Base-by-base conservation (phyloP, 2,329 filamentous ascomycete genomes). In the Ophiocordyceps robertsii region DNA sequence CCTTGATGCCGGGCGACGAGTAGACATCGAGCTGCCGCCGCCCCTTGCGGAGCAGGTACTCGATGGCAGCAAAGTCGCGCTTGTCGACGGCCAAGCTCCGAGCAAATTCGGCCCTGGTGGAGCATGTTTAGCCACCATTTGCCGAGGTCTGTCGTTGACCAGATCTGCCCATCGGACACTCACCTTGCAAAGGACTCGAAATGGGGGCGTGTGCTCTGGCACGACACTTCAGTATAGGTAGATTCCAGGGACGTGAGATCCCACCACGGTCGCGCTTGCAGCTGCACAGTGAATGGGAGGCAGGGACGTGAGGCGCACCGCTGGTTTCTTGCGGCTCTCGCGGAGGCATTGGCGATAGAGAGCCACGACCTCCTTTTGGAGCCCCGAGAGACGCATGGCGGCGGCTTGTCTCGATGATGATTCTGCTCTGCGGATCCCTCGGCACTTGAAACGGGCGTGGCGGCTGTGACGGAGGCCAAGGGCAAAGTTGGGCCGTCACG, bases 301-400 rank as follows among this genome's bases (percentile, higher is more conserved):
- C 24, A 29, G 27, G 16, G 11, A 27, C 8, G 37, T 24, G 8
- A 42, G 9, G 29, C 29, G 41, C 19, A 46, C 54, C 47, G 47
- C 60, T 90, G 89, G 87, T 61, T 98, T 96, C 55, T 80, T 81
- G 46, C 82, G 77, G 45, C 82, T 80, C 55, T 84, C 85, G 46
- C 89, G 77, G 24, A 98, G 68, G 55, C 90, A 96, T 57, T 79
- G 76, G 45, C 90, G 80, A 60, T 96, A 98, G 13, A 98, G 75
- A 30, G 79, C 72, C 41, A 96, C 63, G 4, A 95, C 90, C 55
- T 95, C 87, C 54, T 77, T 82, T 59, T 96, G 90, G n/a, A 96
- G 69, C 31, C 92, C 92, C 8, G 89, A 94, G 24, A 89, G 68
- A 53, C 78, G 52, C 44, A 46, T 46, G 13, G 6, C n/a, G 33